Evolutionary conservation across 306 rosid species (phyloP), one percentile per base, ranked within the genome.

Genomic region (Casuarina glauca): DNA sequence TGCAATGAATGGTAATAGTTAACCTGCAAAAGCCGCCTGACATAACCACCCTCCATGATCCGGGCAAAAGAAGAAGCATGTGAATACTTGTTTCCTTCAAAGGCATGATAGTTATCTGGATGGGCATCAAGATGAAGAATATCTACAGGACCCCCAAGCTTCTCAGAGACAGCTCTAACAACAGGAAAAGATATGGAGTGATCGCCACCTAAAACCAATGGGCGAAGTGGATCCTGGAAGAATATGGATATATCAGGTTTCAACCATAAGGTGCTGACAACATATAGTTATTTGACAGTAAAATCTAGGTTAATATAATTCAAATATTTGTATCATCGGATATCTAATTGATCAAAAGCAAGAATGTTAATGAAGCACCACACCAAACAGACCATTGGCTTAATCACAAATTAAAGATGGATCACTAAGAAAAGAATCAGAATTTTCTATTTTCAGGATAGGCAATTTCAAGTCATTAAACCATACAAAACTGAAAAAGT

Each of bases 21-120:
- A 86, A 85, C 99, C 97, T 95, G 99, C 89, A 95, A 88, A 41
- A 95, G 97, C 32, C 96, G 85, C 74, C 99, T 83, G 72, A 88
- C 99, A 87, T 93, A 93, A 81, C 91, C 88, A 38, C 99, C 99
- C 84, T 95, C 97, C 98, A 95, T 93, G 58, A 95, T 87, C 50
- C 99, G 93, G 70, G 99, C 99, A 90, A 95, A 95, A 42, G 99
- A 87, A 75, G 99, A 95, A 54, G 99, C 97, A 79, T 95, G 99
- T 1, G 97, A 95, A 76, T 91, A 93, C 54, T 86, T 82, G 75
- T 93, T 95, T 71, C 97, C 99, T 86, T 95, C 99, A 84, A 81
- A 95, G 67, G 82, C 64, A 73, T 90, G 53, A 83, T 90, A 93
- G 83, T 87, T 91, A 88, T 95, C 99, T 20, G 99, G 99, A 83